These are phyloP conservation scores for Rhodotorula sp. DNA, from an alignment of 1,284 basidiomycete genomes.

Conservation along the genomic window DNA sequence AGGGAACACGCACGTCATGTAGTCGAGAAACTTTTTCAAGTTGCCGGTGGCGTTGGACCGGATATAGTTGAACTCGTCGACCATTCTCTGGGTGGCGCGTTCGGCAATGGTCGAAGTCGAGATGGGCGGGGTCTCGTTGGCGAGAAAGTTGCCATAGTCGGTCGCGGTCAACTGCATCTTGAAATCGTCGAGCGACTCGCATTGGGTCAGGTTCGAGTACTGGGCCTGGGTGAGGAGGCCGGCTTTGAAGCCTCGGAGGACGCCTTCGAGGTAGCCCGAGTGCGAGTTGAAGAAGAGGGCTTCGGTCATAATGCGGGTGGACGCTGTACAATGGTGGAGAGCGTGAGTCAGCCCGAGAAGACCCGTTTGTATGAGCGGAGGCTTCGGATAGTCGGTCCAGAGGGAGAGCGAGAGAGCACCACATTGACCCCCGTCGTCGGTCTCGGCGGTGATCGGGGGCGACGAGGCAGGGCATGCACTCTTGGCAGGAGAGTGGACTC, in stretches of 20 bases:
- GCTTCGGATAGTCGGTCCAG: too few species aligned
- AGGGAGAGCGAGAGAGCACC: too few species aligned
- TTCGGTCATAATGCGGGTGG: slow-evolving; percentile 60
- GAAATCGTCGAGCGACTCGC: slow-evolving; percentile 95
- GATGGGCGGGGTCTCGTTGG: slow-evolving; percentile 93
- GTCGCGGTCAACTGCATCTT: slow-evolving; percentile 89
- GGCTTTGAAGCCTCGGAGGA: slow-evolving; percentile 91
- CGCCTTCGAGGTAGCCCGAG: slow-evolving; percentile 82
- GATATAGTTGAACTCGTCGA: slow-evolving; percentile 95
- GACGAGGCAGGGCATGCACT: too few species aligned
- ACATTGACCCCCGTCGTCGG: too few species aligned
- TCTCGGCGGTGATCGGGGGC: too few species aligned
- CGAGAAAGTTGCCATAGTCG: slow-evolving; percentile 97
- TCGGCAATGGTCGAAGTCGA: slow-evolving; percentile 93
- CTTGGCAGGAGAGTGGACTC: too few species aligned
- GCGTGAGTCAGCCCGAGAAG: too few species aligned
- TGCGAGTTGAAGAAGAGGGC: slow-evolving; percentile 82
- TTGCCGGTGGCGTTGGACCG: slow-evolving; percentile 87
- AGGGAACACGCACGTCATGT: slow-evolving; percentile 72
- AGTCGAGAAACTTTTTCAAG: slow-evolving; percentile 90
- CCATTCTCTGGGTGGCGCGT: slow-evolving; percentile 89
- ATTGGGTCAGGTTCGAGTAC: slow-evolving; percentile 93
- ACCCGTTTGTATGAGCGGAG: too few species aligned
- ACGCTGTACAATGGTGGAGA: too few species aligned
- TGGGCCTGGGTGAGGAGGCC: slow-evolving; percentile 84